phyloP scores from a whole-genome alignment of 1,284 basidiomycete genomes.

The Phellinidium pouzarii region DNA sequence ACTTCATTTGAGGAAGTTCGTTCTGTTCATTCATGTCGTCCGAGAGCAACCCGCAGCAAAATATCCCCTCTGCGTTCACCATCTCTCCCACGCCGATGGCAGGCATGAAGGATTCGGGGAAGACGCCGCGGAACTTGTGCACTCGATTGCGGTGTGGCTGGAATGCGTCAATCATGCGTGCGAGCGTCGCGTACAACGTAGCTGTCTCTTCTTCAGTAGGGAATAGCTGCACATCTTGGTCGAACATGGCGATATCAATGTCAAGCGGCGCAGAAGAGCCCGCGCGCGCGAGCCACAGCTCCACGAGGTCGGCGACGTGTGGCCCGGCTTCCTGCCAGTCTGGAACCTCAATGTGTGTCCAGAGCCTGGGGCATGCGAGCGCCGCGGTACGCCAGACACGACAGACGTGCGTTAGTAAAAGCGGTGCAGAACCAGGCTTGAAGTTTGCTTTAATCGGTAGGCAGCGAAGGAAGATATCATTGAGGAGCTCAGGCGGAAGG shows the following conservation, averaged over 20 bases:
- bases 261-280: conserved; percentile 4
- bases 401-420: conserved; percentile 16
- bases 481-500: conserved; percentile 12
- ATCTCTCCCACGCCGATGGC: conserved; percentile 12
- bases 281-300: conserved; percentile 10
- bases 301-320: conserved; percentile 3
- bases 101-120: conserved; percentile 14
- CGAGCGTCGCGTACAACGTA: conserved; percentile 4
- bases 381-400: conserved; percentile 7
- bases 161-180: too few relatives aligned
- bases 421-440: background rate
- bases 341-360: conserved; percentile 12
- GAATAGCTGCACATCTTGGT: conserved; percentile 11
- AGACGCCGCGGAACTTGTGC: conserved; percentile 6
- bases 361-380: conserved; percentile 2
- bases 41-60: conserved; percentile 13
- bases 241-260: conserved; percentile 9
- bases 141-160: conserved; percentile 8
- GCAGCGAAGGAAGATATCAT: conserved; percentile 11
- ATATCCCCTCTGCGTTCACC: conserved; percentile 5
- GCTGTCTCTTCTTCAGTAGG: conserved; percentile 2
- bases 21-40: background rate
- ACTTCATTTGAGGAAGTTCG: background rate
- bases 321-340: background rate
- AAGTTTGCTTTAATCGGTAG: conserved; percentile 8